A percentile compares a stretch with the other conserved stretches of the same genome.
Evolutionary conservation across 768 basidiomycete genomes (phyloP).

Genomic region (Lentinula sp.): DNA sequence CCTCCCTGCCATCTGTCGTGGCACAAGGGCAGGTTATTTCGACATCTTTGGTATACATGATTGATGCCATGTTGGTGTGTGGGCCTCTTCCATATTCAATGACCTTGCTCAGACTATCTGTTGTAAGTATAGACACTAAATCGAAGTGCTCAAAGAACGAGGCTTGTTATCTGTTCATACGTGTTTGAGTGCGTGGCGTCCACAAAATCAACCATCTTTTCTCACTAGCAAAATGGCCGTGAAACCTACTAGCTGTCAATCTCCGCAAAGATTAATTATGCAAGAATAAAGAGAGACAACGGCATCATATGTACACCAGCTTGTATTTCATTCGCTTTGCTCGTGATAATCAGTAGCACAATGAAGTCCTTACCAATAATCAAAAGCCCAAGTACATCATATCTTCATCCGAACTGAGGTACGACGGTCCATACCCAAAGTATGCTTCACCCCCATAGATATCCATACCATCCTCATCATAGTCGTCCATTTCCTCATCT

Average conservation of each 20-base stretch:
- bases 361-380: neutral
- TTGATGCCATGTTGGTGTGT: too few relatives aligned
- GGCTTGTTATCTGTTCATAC: conserved; percentile 15
- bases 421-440: neutral
- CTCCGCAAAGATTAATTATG: neutral
- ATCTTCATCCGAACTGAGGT: neutral
- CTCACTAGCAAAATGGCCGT: neutral
- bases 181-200: neutral
- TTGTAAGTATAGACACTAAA: conserved; percentile 40
- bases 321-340: too few relatives aligned
- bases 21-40: too few relatives aligned
- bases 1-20: too few relatives aligned
- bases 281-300: too few relatives aligned
- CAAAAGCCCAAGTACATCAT: conserved; percentile 3
- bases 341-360: too few relatives aligned
- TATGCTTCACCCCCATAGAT: neutral
- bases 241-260: neutral
- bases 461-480: neutral
- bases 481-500: conserved; percentile 5
- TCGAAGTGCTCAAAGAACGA: conserved; percentile 34
- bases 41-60: too few relatives aligned
- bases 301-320: too few relatives aligned
- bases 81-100: conserved; percentile 11
- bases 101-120: conserved; percentile 30
- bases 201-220: neutral